These are phyloP conservation scores for Psilocybe cubensis DNA, from an alignment of 768 basidiomycete species.

Conservation along the genomic window DNA sequence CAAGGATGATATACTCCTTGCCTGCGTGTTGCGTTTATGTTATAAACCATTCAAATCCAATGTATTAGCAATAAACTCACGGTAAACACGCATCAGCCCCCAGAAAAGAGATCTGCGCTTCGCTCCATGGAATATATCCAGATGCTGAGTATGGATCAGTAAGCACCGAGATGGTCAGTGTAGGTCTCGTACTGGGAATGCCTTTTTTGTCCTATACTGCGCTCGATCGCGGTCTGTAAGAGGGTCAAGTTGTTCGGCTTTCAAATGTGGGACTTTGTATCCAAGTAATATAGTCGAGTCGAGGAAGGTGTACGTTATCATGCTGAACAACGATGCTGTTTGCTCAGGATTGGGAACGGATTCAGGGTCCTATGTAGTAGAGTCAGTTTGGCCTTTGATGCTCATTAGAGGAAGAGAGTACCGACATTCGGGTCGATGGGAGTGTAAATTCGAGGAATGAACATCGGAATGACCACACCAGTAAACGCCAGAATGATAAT, in stretches of 20 bases:
- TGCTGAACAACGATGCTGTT: slow-evolving; percentile 47
- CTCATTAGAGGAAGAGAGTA: background rate
- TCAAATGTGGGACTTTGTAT: slow-evolving; percentile 43
- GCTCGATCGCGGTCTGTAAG: slow-evolving; percentile 59
- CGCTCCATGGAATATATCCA: slow-evolving; percentile 42
- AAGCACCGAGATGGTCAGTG: background rate
- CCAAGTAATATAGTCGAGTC: slow-evolving; percentile 50
- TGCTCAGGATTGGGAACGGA: slow-evolving; percentile 44
- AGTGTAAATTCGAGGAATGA: slow-evolving; percentile 53
- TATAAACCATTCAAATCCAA: background rate
- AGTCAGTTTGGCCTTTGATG: background rate
- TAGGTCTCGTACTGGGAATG: slow-evolving; percentile 15
- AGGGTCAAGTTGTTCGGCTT: slow-evolving; percentile 55
- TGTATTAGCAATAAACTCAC: slow-evolving; percentile 7
- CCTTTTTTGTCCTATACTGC: slow-evolving; percentile 21
- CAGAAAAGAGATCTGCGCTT: slow-evolving; percentile 47
- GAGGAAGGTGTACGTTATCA: slow-evolving; percentile 52
- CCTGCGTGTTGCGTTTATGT: slow-evolving; percentile 1
- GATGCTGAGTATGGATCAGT: slow-evolving; percentile 22
- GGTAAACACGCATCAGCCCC: slow-evolving; percentile 42
- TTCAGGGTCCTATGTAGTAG: slow-evolving; percentile 30
- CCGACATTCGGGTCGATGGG: slow-evolving; percentile 51
- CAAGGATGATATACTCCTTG: slow-evolving; percentile 26
- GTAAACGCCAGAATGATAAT: slow-evolving; percentile 44
- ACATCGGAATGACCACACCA: slow-evolving; percentile 51